A percentile compares a stretch with the other conserved stretches of the same genome.
Conservation (phyloP, 257 asterid genomes). For the Leptodermis oblonga region DNA sequence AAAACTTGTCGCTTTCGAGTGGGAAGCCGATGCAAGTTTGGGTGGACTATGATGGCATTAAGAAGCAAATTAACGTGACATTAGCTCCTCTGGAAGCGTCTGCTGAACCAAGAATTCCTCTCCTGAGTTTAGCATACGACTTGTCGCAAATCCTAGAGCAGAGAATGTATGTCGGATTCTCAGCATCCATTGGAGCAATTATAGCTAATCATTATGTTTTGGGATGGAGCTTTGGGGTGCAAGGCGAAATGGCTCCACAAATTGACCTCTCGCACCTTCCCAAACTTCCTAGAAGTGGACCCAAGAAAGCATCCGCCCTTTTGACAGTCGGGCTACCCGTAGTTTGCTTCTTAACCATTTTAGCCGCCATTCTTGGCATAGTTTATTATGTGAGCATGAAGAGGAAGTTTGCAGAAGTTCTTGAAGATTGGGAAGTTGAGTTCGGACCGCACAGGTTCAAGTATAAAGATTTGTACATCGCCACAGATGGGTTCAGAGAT, state of each 20-base stretch:
- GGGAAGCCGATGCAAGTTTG: constrained; percentile 44
- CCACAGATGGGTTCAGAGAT: constrained; percentile 55
- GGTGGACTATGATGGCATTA: constrained; percentile 50
- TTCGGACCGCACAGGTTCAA: constrained; percentile 49
- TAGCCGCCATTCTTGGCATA: neutral
- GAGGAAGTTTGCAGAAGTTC: constrained; percentile 21
- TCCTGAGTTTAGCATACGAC: constrained; percentile 27
- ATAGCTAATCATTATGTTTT: constrained; percentile 46
- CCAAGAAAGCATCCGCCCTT: constrained; percentile 23
- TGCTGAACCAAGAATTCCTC: constrained; percentile 41
- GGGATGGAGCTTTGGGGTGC: constrained; percentile 57
- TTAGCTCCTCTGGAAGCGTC: constrained; percentile 31
- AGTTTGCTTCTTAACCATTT: constrained; percentile 4
- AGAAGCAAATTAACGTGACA: too few species aligned
- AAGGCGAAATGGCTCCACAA: constrained; percentile 27
- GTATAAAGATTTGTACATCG: constrained; percentile 51
- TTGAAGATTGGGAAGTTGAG: constrained; percentile 50
- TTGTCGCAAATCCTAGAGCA: constrained; percentile 34
- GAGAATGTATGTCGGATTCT: constrained; percentile 57
- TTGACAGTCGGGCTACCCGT: constrained; percentile 38
- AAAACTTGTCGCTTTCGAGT: constrained; percentile 37
- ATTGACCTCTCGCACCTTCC: constrained; percentile 48
- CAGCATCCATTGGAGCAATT: constrained; percentile 41
- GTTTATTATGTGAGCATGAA: constrained; percentile 29
- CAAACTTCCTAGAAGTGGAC: constrained; percentile 45